phyloP scores from a whole-genome alignment of 192 early-diverging fungal species.

The Mortierella hygrophila region DNA sequence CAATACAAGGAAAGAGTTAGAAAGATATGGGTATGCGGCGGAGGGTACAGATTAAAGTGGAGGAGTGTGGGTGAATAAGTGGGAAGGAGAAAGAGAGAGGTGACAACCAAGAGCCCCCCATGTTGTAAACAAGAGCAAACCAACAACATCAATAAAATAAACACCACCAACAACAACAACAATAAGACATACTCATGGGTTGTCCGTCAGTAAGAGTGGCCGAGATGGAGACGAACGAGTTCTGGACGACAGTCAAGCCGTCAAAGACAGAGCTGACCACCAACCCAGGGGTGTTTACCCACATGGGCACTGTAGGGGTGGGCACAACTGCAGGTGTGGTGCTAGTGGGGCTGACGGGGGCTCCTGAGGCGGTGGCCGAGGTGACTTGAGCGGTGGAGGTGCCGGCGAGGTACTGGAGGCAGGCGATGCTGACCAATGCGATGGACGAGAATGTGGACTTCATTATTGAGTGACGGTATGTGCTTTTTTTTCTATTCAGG shows the following conservation, averaged over 20 bases:
- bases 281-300: conserved; percentile 40
- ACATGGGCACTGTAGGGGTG: conserved; percentile 8
- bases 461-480: conserved; percentile 1
- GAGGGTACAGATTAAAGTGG: background rate
- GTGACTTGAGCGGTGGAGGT: background rate
- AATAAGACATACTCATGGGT: conserved; percentile 19
- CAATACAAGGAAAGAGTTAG: background rate
- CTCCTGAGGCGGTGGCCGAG: background rate
- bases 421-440: conserved; percentile 18
- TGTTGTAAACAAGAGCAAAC: background rate
- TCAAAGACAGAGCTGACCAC: conserved; percentile 8
- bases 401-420: conserved; percentile 21
- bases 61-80: background rate
- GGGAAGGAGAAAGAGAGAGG: no score
- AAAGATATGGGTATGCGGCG: background rate
- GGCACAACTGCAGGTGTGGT: background rate
- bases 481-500: background rate
- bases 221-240: conserved; percentile 29
- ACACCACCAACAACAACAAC: background rate
- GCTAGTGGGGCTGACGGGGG: background rate
- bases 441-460: conserved; percentile 22
- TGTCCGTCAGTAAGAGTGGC: background rate
- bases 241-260: conserved; percentile 21
- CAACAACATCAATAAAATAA: background rate
- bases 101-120: background rate